Base-by-base conservation (phyloP, 2,329 filamentous ascomycete species). In the Malbranchea zuffiana region DNA sequence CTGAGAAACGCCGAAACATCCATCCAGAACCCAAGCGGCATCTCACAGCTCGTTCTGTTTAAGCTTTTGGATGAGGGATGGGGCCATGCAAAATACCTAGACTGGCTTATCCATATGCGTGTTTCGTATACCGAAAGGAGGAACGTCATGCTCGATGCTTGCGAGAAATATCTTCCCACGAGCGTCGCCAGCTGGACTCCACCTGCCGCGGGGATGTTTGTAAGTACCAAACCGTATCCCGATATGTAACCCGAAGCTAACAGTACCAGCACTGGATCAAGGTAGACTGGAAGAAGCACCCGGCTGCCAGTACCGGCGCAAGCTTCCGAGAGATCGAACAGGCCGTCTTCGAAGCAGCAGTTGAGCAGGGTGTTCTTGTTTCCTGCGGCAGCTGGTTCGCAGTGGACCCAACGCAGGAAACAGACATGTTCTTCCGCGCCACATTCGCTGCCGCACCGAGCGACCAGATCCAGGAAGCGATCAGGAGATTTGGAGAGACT, bases 1-100 rank as follows among this genome's bases (percentile, higher is more conserved):
- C 68, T 79, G 44, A 79, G 82, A 29, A 84, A 92, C 60, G 78
- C 79, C 46, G 90, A 98, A 60, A 75, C 80, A 15, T 80, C 78
- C 25, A 85, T 78, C 30, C 90, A 98, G 55, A 85, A 83, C 12
- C 86, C 90, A 0, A 79, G 75, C 39, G 90, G 90, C 28, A 74
- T 94, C 51, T 78, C 82, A 0, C 88, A 96, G 63, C 67, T 90
- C 15, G 68, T 88, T 6, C 64, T 96, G 37, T 87, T 82, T 66
- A 92, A 93, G 63, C 68, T 98, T 15, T 69, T 98, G 2, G 90
- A 98, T 47, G 85, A 94, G 60, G 77, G 79, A 33, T 98, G 90
- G 90, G 90, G 88, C 16, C 90, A 98, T 53, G 71, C 75, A 27
- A 87, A 87, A 1, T 98, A 92, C 54, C 61, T 98, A 16, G 71